These are phyloP conservation scores for Trichoderma polysporum DNA, from an alignment of 2,329 filamentous ascomycete species.

Conservation along the genomic window DNA sequence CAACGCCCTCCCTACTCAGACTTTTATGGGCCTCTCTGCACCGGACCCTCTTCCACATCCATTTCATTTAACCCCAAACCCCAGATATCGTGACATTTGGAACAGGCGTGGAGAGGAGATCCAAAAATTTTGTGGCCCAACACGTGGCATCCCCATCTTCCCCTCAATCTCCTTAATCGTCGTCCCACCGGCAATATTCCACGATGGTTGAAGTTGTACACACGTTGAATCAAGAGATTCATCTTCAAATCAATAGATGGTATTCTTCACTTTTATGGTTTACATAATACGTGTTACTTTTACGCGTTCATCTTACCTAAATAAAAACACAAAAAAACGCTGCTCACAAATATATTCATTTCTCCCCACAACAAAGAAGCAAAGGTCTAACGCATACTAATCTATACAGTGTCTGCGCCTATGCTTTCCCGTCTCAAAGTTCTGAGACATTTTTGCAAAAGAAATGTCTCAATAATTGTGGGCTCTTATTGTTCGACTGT, in stretches of 20 bases:
- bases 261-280: background rate
- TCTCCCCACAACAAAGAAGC: no score
- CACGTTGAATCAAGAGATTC: background rate
- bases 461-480: slow-evolving; percentile 1
- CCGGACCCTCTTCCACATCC: background rate
- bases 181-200: background rate
- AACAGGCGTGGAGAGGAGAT: background rate
- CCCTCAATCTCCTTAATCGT: background rate
- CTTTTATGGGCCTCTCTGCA: background rate
- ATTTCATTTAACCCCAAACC: no score
- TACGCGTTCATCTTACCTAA: background rate
- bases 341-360: background rate
- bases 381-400: no score
- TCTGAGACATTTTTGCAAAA: background rate
- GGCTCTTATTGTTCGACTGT: background rate
- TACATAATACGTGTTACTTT: background rate
- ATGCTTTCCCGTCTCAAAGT: background rate
- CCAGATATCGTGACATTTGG: background rate
- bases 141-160: background rate
- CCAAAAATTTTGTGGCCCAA: background rate
- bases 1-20: background rate
- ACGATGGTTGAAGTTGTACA: background rate
- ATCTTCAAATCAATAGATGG: background rate
- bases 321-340: background rate
- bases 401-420: background rate